These are phyloP conservation scores for Neofusicoccum umdonicola DNA, from an alignment of 2,329 filamentous ascomycete species.

Conservation along the genomic window DNA sequence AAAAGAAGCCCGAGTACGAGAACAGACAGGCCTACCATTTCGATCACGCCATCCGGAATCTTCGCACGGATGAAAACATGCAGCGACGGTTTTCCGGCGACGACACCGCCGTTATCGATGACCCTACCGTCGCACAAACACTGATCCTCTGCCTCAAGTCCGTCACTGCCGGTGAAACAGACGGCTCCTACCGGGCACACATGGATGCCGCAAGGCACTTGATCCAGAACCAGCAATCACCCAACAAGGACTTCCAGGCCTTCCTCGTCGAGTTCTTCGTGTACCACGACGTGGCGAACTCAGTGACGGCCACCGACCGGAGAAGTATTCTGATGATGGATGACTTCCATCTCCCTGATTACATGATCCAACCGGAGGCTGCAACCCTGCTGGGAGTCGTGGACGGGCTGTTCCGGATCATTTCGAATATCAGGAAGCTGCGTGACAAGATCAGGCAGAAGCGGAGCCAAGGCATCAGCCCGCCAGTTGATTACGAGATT, in stretches of 20 bases:
- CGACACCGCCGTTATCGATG: constrained; percentile 47
- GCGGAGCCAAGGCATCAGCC: constrained; percentile 61
- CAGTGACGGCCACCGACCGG: constrained; percentile 55
- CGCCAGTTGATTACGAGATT: constrained; percentile 69
- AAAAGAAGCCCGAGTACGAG: constrained; percentile 50
- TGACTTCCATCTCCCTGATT: constrained; percentile 54
- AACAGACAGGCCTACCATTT: constrained; percentile 57
- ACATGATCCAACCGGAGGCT: constrained; percentile 55
- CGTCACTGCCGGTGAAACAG: constrained; percentile 57
- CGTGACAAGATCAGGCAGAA: constrained; percentile 71
- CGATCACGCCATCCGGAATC: constrained; percentile 40
- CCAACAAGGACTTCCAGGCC: constrained; percentile 68
- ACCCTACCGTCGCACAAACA: constrained; percentile 61
- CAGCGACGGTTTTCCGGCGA: constrained; percentile 33
- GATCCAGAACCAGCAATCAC: constrained; percentile 59
- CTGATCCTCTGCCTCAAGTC: constrained; percentile 60
- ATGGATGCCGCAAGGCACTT: constrained; percentile 73
- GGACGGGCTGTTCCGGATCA: constrained; percentile 75
- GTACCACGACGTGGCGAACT: constrained; percentile 67
- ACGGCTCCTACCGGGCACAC: constrained; percentile 75
- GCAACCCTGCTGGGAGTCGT: constrained; percentile 73
- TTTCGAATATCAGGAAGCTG: constrained; percentile 75
- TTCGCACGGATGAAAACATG: constrained; percentile 34
- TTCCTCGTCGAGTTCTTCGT: constrained; percentile 76
- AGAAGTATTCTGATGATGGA: constrained; percentile 53